A percentile compares a stretch with the other conserved stretches of the same genome.
These are phyloP conservation scores for Russula brevipes DNA, from an alignment of 768 basidiomycete species.

Conservation along the genomic window DNA sequence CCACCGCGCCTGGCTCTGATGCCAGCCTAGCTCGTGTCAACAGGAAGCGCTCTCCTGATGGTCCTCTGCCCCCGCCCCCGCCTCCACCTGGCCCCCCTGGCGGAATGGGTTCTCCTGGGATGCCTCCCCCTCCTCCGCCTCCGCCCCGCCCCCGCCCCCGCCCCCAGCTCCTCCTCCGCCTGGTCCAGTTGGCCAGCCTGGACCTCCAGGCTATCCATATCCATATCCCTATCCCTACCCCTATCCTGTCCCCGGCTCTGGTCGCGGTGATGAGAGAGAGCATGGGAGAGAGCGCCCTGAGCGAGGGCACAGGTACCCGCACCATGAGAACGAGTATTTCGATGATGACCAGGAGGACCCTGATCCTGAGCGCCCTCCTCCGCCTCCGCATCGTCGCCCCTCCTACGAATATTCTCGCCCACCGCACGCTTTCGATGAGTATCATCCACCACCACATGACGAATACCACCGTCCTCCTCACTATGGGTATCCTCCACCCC, in stretches of 20 bases:
- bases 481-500: too few species aligned
- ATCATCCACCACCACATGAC: too few species aligned
- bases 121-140: background rate
- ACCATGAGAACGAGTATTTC: slow-evolving; percentile 6
- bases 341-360: background rate
- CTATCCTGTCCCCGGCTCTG: background rate
- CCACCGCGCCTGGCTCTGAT: background rate
- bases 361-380: background rate
- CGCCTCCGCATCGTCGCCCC: background rate
- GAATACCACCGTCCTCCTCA: too few species aligned
- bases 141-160: background rate
- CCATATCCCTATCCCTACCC: background rate
- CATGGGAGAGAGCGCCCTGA: background rate
- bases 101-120: too few species aligned
- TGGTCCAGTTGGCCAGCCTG: background rate
- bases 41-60: background rate
- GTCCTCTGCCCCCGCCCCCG: background rate
- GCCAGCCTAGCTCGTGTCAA: background rate
- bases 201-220: background rate
- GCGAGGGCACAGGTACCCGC: background rate
- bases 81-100: background rate
- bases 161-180: background rate
- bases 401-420: background rate
- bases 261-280: too few species aligned
- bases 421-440: background rate